A percentile compares a stretch with the other conserved stretches of the same genome.
Evolutionary conservation across 208 protist species (phyloP).

Genomic region (Crithidia acanthocephali): DNA sequence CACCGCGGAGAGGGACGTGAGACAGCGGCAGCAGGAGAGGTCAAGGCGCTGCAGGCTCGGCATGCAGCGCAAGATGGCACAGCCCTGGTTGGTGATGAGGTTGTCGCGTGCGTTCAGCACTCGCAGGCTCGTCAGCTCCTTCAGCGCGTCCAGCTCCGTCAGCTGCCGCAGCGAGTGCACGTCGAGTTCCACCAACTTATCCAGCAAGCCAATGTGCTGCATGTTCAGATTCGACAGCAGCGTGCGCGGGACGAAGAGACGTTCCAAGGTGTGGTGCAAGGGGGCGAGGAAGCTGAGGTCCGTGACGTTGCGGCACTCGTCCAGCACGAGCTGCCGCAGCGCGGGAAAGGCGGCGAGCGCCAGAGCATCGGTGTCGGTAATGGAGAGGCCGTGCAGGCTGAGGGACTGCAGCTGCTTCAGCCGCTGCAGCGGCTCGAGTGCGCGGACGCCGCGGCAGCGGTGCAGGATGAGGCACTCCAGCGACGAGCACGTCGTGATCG

Average conservation of each 20-base stretch:
- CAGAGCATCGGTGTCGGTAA: slow-evolving; percentile 59
- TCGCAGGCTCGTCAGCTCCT: slow-evolving; percentile 42
- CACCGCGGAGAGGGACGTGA: slow-evolving; percentile 27
- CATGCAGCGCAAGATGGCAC: slow-evolving; percentile 22
- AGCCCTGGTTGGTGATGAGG: slow-evolving; percentile 40
- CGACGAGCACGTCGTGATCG: slow-evolving; percentile 44
- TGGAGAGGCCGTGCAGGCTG: slow-evolving; percentile 48
- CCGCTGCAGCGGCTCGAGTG: slow-evolving; percentile 52
- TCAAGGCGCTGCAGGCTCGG: slow-evolving; percentile 27
- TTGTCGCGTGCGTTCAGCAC: slow-evolving; percentile 66
- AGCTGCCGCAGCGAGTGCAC: slow-evolving; percentile 60
- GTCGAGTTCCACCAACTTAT: slow-evolving; percentile 59
- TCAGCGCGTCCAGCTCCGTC: slow-evolving; percentile 44
- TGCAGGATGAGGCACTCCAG: slow-evolving; percentile 74
- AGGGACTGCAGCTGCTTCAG: slow-evolving; percentile 52
- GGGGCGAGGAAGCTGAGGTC: slow-evolving; percentile 53
- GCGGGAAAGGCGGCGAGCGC: slow-evolving; percentile 41
- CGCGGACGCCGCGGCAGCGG: slow-evolving; percentile 55
- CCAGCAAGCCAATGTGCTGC: slow-evolving; percentile 42
- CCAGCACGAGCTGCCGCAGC: slow-evolving; percentile 60
- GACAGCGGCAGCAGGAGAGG: slow-evolving; percentile 31
- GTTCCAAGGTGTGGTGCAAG: slow-evolving; percentile 37
- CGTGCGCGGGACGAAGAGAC: slow-evolving; percentile 53
- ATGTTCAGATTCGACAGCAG: slow-evolving; percentile 61
- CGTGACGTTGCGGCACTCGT: slow-evolving; percentile 73